Conservation (phyloP, 305 asterid species). For the Fraxinus paxiana region DNA sequence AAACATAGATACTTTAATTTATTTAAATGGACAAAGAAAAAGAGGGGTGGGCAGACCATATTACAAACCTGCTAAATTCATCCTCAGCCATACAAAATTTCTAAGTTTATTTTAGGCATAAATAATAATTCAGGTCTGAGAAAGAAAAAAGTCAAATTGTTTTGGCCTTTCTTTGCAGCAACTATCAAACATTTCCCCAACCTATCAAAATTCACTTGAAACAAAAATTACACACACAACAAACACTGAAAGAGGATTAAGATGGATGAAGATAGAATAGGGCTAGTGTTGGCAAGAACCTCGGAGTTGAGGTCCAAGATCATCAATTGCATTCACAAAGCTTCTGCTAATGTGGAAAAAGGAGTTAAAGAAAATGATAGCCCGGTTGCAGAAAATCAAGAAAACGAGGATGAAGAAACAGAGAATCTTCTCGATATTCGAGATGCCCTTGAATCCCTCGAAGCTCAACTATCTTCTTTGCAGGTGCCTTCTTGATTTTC, state of each 20-base stretch:
- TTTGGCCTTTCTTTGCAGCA: slow-evolving; percentile 4
- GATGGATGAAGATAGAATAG: slow-evolving; percentile 79
- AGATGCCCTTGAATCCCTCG: slow-evolving; percentile 86
- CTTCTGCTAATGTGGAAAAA: slow-evolving; percentile 25
- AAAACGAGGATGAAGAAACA: slow-evolving; percentile 45
- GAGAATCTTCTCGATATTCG: slow-evolving; percentile 61
- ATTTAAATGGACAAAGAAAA: not conserved
- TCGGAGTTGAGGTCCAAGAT: slow-evolving; percentile 72
- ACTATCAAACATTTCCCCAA: not conserved
- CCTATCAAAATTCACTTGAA: not conserved
- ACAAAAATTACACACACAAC: not conserved
- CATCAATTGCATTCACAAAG: slow-evolving; percentile 49
- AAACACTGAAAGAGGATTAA: not conserved
- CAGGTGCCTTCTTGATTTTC: slow-evolving; percentile 47
- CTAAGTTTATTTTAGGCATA: not conserved
- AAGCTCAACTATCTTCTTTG: slow-evolving; percentile 73
- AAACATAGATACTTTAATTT: not conserved
- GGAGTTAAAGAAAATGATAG: slow-evolving; percentile 25
- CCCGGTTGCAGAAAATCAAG: slow-evolving; percentile 33
- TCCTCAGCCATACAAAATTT: slow-evolving; percentile 16
- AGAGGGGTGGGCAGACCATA: not conserved
- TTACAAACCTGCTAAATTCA: slow-evolving; percentile 7
- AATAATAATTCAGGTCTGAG: not conserved
- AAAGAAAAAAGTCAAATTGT: not conserved
- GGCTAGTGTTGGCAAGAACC: slow-evolving; percentile 64